phyloP scores from a whole-genome alignment of 2,329 filamentous ascomycete species.

The Ophiocordyceps robertsii region DNA sequence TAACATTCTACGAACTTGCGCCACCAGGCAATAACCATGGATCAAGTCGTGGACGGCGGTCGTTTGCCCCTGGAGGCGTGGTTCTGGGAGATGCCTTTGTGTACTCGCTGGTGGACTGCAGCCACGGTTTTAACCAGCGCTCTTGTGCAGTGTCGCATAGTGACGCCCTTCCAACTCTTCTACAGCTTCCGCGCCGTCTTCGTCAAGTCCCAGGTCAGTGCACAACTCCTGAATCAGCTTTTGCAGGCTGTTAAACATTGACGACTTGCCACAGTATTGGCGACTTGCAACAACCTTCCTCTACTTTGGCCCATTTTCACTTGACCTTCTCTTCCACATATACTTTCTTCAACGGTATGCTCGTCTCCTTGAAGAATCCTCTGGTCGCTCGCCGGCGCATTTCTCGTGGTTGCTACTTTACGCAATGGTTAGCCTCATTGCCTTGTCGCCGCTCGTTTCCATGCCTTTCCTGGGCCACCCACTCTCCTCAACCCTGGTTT shows the following conservation, averaged over 20 bases:
- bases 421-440: conserved; percentile 64
- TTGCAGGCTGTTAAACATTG: not conserved
- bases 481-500: conserved; percentile 83
- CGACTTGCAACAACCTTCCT: conserved; percentile 90
- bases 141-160: conserved; percentile 82
- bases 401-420: conserved; percentile 93
- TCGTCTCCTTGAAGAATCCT: conserved; percentile 85
- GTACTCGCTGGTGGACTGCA: conserved; percentile 93
- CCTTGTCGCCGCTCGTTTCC: conserved; percentile 73
- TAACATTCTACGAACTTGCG: no score
- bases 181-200: conserved; percentile 93
- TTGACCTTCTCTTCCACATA: conserved; percentile 93
- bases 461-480: conserved; percentile 93
- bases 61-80: conserved; percentile 81
- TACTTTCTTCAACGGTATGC: conserved; percentile 98
- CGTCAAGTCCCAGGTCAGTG: conserved; percentile 70
- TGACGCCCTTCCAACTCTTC: conserved; percentile 91
- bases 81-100: conserved; percentile 98
- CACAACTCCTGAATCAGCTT: not conserved
- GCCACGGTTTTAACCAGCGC: conserved; percentile 79
- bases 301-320: conserved; percentile 87
- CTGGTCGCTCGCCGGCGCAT: conserved; percentile 79
- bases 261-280: conserved; percentile 59
- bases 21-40: conserved; percentile 23
- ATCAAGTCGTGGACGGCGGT: conserved; percentile 46